phyloP scores from a whole-genome alignment of 2,329 filamentous ascomycete genomes.

The Colletotrichum agaves region DNA sequence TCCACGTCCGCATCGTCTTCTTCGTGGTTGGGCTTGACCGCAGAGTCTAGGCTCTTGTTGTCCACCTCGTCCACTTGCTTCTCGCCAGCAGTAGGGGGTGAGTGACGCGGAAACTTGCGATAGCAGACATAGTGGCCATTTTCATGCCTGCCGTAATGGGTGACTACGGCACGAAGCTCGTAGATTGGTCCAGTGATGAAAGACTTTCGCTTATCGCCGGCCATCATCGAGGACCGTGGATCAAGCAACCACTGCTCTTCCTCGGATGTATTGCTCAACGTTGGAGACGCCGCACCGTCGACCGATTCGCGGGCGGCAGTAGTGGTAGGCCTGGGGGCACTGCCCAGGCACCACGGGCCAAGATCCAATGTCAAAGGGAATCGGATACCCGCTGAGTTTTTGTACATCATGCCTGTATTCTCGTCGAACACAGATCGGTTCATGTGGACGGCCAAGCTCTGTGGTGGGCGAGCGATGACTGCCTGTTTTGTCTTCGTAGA shows the following conservation, averaged over 20 bases:
- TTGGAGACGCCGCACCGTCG: neutral
- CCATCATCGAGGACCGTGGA: slow-evolving; percentile 79
- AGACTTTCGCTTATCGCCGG: slow-evolving; percentile 61
- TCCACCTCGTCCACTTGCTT: slow-evolving; percentile 43
- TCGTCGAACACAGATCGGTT: slow-evolving; percentile 94
- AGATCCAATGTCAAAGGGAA: slow-evolving; percentile 83
- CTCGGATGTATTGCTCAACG: slow-evolving; percentile 15
- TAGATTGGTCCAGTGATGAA: slow-evolving; percentile 72
- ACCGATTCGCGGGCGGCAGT: slow-evolving; percentile 36
- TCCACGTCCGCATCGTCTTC: slow-evolving; percentile 43
- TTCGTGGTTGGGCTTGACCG: slow-evolving; percentile 9
- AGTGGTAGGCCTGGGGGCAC: slow-evolving; percentile 47
- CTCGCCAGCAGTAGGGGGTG: slow-evolving; percentile 37
- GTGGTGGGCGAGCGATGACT: slow-evolving; percentile 84
- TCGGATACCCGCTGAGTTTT: slow-evolving; percentile 82
- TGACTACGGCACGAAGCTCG: slow-evolving; percentile 84
- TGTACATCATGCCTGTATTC: slow-evolving; percentile 79
- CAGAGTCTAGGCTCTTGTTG: slow-evolving; percentile 36
- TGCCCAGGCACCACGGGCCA: slow-evolving; percentile 86
- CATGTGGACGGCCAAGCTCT: slow-evolving; percentile 85
- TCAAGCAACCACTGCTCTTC: slow-evolving; percentile 77
- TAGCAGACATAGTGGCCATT: slow-evolving; percentile 98
- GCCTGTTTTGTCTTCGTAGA: slow-evolving; percentile 92
- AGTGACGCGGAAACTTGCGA: slow-evolving; percentile 69
- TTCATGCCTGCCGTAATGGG: slow-evolving; percentile 90